Base-by-base conservation (phyloP, 2,329 filamentous ascomycete genomes). In the Penicillium psychrosexuale region DNA sequence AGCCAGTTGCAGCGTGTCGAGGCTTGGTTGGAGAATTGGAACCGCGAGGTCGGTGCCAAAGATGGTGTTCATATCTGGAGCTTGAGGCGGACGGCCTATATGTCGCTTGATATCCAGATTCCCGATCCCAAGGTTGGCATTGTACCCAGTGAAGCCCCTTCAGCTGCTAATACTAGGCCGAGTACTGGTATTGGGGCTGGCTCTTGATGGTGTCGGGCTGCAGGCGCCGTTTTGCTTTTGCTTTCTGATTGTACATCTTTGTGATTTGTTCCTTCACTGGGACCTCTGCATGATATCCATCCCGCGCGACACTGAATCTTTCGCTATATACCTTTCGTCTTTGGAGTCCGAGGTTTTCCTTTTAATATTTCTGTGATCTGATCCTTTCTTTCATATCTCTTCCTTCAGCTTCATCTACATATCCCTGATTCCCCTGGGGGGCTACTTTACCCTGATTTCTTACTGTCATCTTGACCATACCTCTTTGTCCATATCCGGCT, bases 21-120 rank as follows among this genome's bases (percentile, higher is more conserved):
- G 74, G 73, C 72, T 36, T 96, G 90, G 85, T 82, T 99, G 51
- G 89, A 95, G 61, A 81, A 85, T 56, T 97, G 93, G 92, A 99
- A 99, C 70, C 69, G 72, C 8, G 84, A 90, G 58, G 73, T 80
- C 9, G 81, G 82, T n/a, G 74, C 75, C 47, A 80, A 80, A 55
- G 78, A 83, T 58, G 81, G 82, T 4, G 90, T 93, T 22, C 88
- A 82, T 70, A 84, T 97, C 50, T 85, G 96, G 61, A 83, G 89
- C 37, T 75, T 96, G 62, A 83, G 91, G 65, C 82, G 86, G 66
- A 96, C 92, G 37, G 93, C 90, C 1, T 97, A 96, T 72, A 87
- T 96, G 85, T 91, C 72, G 37, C 58, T 80, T 28, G 78, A 80
- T 58, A 78, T 80, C 36, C 77, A 80, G 61, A 78, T 80, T 31